A percentile compares a stretch with the other conserved stretches of the same genome.
These are phyloP conservation scores for Stentor coeruleus DNA, from an alignment of 73 alveolate species.

Conservation along the genomic window DNA sequence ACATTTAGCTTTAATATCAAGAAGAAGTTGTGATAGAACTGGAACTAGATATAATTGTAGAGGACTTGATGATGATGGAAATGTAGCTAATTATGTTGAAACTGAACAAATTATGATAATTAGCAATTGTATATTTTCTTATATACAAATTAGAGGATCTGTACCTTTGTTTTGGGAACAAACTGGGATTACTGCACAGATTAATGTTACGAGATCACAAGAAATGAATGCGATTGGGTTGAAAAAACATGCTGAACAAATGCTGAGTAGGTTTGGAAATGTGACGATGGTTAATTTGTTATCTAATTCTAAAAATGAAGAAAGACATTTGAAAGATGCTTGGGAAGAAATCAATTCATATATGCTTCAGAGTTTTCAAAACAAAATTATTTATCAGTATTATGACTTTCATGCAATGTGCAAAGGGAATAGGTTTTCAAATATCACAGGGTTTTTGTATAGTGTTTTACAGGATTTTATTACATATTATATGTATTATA, in stretches of 20 bases:
- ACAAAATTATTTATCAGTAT: constrained; percentile 39
- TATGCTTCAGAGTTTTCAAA: constrained; percentile 17
- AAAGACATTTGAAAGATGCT: constrained; percentile 47
- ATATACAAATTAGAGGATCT: constrained; percentile 78
- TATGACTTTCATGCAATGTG: constrained; percentile 62
- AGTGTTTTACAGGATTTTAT: constrained; percentile 30
- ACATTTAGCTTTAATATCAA: constrained; percentile 35
- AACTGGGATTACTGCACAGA: constrained; percentile 43
- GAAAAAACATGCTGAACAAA: constrained; percentile 47
- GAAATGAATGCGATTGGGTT: constrained; percentile 54
- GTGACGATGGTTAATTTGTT: constrained; percentile 53
- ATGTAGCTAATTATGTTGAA: constrained; percentile 94
- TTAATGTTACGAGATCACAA: constrained; percentile 32
- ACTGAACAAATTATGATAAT: constrained; percentile 81
- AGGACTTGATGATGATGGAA: constrained; percentile 97
- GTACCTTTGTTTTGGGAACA: constrained; percentile 86
- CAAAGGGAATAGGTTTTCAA: constrained; percentile 50
- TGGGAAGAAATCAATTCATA: constrained; percentile 25
- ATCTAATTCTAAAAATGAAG: constrained; percentile 42
- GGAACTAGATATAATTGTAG: constrained; percentile 96
- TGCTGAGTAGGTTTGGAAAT: constrained; percentile 46
- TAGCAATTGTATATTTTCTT: constrained; percentile 40
- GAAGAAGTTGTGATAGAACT: constrained; percentile 79
- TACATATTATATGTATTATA: constrained; percentile 34
- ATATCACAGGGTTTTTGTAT: constrained; percentile 29